Conservation (phyloP, 257 asterid species). For the Nicotiana obtusifolia region DNA sequence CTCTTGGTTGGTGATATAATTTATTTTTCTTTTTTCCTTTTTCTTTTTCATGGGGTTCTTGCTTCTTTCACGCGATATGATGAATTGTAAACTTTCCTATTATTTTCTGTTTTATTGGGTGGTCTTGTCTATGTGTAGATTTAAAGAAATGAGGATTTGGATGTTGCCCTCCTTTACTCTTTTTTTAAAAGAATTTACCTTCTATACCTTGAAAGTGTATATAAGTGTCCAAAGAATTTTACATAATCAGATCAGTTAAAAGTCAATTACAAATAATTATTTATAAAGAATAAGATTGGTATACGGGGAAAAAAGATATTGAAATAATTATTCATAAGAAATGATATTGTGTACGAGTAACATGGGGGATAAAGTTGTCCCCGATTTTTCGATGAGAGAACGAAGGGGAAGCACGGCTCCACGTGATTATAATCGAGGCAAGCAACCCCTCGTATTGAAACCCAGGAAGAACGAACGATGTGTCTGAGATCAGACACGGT, state of each 20-base stretch:
- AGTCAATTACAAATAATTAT: background rate
- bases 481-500: too few relatives aligned
- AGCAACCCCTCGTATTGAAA: too few relatives aligned
- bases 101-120: background rate
- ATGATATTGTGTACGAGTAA: too few relatives aligned
- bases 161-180: background rate
- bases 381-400: too few relatives aligned
- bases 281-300: too few relatives aligned
- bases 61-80: background rate
- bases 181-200: background rate
- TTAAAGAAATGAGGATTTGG: background rate
- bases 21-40: background rate
- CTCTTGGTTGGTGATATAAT: slow-evolving; percentile 28
- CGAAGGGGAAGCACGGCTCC: too few relatives aligned
- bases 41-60: background rate
- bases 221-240: background rate
- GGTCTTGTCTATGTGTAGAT: background rate
- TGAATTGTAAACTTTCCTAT: background rate
- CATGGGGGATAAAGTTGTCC: too few relatives aligned
- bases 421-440: too few relatives aligned
- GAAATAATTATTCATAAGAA: background rate
- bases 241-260: too few relatives aligned
- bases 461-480: too few relatives aligned
- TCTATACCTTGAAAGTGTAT: background rate
- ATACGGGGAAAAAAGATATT: background rate